Percentiles rank a stretch among this genome's conserved stretches.
Conservation (phyloP, 805 yeast genomes). For the Starmerella potacharoeniae region DNA sequence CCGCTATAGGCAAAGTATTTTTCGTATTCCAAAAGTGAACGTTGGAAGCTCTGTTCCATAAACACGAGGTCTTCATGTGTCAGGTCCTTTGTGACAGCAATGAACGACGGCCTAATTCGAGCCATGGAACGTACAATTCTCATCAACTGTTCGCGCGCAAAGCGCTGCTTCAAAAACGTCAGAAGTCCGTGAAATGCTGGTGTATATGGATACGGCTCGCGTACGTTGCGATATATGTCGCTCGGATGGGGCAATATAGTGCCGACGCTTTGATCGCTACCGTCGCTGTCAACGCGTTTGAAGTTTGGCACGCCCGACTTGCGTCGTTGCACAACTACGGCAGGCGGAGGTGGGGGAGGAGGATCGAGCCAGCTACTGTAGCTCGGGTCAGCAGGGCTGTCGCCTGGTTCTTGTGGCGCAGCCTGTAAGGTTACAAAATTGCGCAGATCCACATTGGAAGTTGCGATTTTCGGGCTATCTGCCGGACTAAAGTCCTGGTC, state of each 20-base stretch:
- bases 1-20: slow-evolving; percentile 75
- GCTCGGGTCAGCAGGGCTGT: neutral
- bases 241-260: slow-evolving; percentile 14
- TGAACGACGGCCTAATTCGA: slow-evolving; percentile 80
- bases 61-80: slow-evolving; percentile 86
- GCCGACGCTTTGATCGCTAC: slow-evolving; percentile 1
- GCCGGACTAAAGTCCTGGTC: neutral
- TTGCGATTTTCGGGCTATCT: neutral
- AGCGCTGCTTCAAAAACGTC: slow-evolving; percentile 59
- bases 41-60: slow-evolving; percentile 92
- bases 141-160: slow-evolving; percentile 57
- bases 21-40: slow-evolving; percentile 81
- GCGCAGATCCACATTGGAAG: slow-evolving; percentile 3
- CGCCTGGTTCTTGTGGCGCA: neutral
- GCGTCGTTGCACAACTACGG: slow-evolving; percentile 1
- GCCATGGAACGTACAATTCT: slow-evolving; percentile 83
- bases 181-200: slow-evolving; percentile 80
- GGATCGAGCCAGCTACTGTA: slow-evolving; percentile 1
- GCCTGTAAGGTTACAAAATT: slow-evolving; percentile 1
- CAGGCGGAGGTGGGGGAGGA: neutral
- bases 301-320: neutral
- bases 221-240: slow-evolving; percentile 55
- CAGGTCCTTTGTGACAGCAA: slow-evolving; percentile 79
- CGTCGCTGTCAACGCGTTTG: neutral
- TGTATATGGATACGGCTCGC: slow-evolving; percentile 74